These are phyloP conservation scores for Leccinum disarticulatum DNA, from an alignment of 768 basidiomycete genomes.

Conservation along the genomic window DNA sequence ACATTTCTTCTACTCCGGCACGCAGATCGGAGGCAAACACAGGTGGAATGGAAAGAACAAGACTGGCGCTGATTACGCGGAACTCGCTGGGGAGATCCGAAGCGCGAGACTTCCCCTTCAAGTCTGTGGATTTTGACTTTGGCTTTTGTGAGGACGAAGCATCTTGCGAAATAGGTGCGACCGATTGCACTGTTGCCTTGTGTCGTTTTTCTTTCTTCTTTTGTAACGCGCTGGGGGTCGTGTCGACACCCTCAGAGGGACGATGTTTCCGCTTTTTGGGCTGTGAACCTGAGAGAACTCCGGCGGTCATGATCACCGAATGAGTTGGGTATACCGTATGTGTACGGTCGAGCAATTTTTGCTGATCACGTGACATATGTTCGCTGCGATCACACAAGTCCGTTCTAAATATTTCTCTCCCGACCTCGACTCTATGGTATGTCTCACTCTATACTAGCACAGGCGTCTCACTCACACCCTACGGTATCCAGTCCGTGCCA, in stretches of 20 bases:
- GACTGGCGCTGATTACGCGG: conserved; percentile 57
- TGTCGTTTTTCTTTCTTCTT: conserved; percentile 37
- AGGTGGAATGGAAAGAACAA: conserved; percentile 77
- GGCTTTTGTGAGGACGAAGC: conserved; percentile 12
- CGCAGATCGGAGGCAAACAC: conserved; percentile 73
- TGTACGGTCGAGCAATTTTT: conserved; percentile 6
- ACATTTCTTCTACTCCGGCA: conserved; percentile 80
- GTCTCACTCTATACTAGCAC: too few species aligned
- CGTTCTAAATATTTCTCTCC: background rate
- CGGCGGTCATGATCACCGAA: conserved; percentile 9
- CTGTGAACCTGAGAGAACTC: conserved; percentile 9
- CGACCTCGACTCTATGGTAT: conserved; percentile 23
- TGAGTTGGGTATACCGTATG: background rate
- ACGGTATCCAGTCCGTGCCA: conserved; percentile 63
- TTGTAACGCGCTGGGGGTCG: conserved; percentile 31
- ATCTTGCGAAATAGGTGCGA: conserved; percentile 7
- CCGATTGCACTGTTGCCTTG: conserved; percentile 5
- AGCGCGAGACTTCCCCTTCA: conserved; percentile 39
- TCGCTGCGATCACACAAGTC: background rate
- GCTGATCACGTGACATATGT: conserved; percentile 22
- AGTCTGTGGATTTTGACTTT: conserved; percentile 28
- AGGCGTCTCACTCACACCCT: conserved; percentile 1
- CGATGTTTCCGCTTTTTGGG: conserved; percentile 54
- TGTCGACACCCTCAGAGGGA: conserved; percentile 17
- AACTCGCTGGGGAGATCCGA: conserved; percentile 50